Evolutionary conservation across 352 stramenopile genomes (phyloP).

Genomic region (Peronosclerospora sorghi): DNA sequence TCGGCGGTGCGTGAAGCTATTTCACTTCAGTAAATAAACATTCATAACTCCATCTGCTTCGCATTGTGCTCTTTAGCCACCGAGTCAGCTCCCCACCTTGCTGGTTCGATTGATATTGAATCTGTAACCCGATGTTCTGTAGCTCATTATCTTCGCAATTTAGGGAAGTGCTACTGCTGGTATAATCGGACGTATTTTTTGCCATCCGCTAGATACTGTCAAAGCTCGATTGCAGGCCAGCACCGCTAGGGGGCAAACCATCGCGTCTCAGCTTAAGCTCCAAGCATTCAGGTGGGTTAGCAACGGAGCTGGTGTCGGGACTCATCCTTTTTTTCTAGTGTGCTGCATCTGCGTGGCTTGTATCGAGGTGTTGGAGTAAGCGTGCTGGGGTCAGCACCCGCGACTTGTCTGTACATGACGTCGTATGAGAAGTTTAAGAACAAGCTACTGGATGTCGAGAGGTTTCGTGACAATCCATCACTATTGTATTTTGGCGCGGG

Average conservation of each 20-base stretch:
- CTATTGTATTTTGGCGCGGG: conserved; percentile 60
- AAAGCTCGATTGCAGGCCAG: conserved; percentile 81
- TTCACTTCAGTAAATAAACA: too few relatives aligned
- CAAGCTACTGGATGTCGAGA: conserved; percentile 26
- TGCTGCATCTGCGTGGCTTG: conserved; percentile 65
- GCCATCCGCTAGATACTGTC: conserved; percentile 87
- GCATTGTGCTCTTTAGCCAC: too few relatives aligned
- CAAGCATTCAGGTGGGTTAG: conserved; percentile 30
- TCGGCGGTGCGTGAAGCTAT: too few relatives aligned
- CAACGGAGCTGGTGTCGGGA: neutral
- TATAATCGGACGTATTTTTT: conserved; percentile 78
- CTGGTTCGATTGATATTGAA: too few relatives aligned
- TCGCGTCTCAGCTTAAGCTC: conserved; percentile 32
- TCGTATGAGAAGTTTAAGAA: conserved; percentile 90
- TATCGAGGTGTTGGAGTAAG: conserved; percentile 94
- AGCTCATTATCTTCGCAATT: neutral
- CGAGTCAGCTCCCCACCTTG: too few relatives aligned
- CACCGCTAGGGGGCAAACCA: conserved; percentile 24
- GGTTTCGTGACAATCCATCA: conserved; percentile 39
- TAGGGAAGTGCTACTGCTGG: conserved; percentile 75
- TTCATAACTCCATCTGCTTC: too few relatives aligned
- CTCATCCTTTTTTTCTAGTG: conserved; percentile 4
- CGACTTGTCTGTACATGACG: conserved; percentile 93
- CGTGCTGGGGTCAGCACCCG: conserved; percentile 90
- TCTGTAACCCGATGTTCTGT: too few relatives aligned